Evolutionary conservation across 2,329 filamentous ascomycete species (phyloP).

Genomic region (Calonectria honghensis): DNA sequence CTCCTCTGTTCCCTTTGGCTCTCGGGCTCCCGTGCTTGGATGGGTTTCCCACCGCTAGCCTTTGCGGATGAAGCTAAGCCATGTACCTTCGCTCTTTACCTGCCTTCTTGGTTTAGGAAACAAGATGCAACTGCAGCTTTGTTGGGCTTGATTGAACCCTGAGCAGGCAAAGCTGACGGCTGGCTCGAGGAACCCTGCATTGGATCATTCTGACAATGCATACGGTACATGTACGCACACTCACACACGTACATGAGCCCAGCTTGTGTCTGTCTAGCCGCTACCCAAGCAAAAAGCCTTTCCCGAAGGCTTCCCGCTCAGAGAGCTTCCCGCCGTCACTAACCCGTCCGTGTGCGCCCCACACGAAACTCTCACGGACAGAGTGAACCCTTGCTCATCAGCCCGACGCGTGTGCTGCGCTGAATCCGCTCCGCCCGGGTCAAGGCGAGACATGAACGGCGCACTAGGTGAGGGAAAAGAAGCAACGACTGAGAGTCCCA

Average conservation of each 20-base stretch:
- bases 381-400: slow-evolving; percentile 41
- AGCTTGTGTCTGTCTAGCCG: slow-evolving; percentile 4
- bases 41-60: slow-evolving; percentile 9
- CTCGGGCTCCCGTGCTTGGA: slow-evolving; percentile 9
- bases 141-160: slow-evolving; percentile 22
- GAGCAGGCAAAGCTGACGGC: slow-evolving; percentile 32
- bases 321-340: slow-evolving; percentile 34
- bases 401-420: slow-evolving; percentile 41
- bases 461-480: slow-evolving; percentile 41
- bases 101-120: slow-evolving; percentile 26
- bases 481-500: slow-evolving; percentile 46
- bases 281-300: slow-evolving; percentile 34
- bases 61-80: slow-evolving; percentile 6
- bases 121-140: slow-evolving; percentile 22
- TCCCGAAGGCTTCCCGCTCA: slow-evolving; percentile 35
- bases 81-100: slow-evolving; percentile 3
- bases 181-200: slow-evolving; percentile 32
- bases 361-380: slow-evolving; percentile 38
- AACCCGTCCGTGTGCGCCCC: slow-evolving; percentile 42
- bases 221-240: slow-evolving; percentile 22
- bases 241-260: slow-evolving; percentile 27
- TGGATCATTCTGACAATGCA: slow-evolving; percentile 36
- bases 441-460: slow-evolving; percentile 52
- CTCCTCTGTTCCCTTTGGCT: slow-evolving; percentile 24
- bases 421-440: slow-evolving; percentile 48